Evolutionary conservation across 2,329 filamentous ascomycete genomes (phyloP).

Genomic region (Orbilia oligospora): DNA sequence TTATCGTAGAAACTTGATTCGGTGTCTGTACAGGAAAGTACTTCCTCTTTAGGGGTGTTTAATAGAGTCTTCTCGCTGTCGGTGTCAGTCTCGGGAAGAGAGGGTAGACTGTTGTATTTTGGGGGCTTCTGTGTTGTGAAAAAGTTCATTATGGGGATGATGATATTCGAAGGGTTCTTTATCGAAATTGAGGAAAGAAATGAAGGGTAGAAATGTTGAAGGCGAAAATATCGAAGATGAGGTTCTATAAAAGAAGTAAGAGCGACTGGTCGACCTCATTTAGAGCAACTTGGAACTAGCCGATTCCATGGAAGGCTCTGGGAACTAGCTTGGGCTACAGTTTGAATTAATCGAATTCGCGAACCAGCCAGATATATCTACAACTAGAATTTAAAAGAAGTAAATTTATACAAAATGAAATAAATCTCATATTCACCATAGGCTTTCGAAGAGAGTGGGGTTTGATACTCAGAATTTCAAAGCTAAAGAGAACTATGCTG

Average conservation of each 20-base stretch:
- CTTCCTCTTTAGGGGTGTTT: constrained; percentile 10
- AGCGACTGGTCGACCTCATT: no score
- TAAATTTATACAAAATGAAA: no score
- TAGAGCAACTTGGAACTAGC: no score
- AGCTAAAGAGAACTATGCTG: neutral
- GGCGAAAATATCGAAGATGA: neutral
- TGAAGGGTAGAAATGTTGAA: neutral
- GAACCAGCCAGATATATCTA: neutral
- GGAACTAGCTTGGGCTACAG: no score
- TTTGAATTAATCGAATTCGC: no score
- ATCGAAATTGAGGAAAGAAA: neutral
- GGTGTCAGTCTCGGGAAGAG: constrained; percentile 35
- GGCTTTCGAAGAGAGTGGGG: no score
- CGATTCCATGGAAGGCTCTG: no score
- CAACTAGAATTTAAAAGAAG: no score
- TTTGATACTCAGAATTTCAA: neutral
- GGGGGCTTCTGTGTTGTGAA: constrained; percentile 41
- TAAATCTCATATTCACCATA: no score
- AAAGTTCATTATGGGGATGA: constrained; percentile 24
- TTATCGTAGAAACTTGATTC: constrained; percentile 1
- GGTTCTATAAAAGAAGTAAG: neutral
- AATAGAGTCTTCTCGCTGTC: constrained; percentile 55
- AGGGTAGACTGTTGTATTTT: constrained; percentile 56
- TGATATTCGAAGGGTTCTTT: constrained; percentile 11
- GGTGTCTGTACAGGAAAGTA: constrained; percentile 8